Conservation (phyloP, 1,139 yeast species). For the Scheffersomyces titani region DNA sequence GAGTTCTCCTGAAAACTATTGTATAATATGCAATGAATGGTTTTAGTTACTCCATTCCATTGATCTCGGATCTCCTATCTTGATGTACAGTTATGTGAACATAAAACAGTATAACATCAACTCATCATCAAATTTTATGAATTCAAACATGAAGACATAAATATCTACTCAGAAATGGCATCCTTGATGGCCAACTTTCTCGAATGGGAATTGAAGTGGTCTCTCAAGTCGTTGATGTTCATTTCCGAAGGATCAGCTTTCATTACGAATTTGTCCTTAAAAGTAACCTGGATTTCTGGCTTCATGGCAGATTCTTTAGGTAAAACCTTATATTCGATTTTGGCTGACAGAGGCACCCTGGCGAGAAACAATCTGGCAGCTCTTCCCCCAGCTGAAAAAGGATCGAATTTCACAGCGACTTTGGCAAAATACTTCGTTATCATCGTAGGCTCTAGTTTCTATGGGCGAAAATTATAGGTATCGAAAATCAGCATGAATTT, state of each 20-base stretch:
- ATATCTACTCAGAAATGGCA: conserved; percentile 39
- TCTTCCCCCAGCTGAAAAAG: conserved; percentile 73
- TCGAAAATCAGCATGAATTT: background rate
- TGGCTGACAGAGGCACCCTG: conserved; percentile 72
- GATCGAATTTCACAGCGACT: conserved; percentile 78
- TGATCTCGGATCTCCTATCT: background rate
- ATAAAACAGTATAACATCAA: background rate
- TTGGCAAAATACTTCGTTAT: conserved; percentile 82
- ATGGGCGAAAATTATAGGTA: background rate
- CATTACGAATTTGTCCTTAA: conserved; percentile 76
- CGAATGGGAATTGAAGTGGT: conserved; percentile 67
- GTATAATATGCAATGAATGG: background rate
- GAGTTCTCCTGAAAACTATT: background rate
- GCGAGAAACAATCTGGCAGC: conserved; percentile 80
- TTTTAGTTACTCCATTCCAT: background rate
- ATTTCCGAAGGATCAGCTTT: conserved; percentile 64
- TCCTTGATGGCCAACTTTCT: conserved; percentile 69
- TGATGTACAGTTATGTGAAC: background rate
- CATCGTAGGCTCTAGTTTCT: conserved; percentile 42
- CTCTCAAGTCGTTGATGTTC: conserved; percentile 55
- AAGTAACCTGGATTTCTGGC: conserved; percentile 72
- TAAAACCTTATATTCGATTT: conserved; percentile 58
- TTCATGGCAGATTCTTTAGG: conserved; percentile 41
- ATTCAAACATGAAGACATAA: background rate
- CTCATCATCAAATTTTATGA: background rate